These are phyloP conservation scores for Xylaria sp. DNA, from an alignment of 2,329 filamentous ascomycete genomes.

Conservation along the genomic window DNA sequence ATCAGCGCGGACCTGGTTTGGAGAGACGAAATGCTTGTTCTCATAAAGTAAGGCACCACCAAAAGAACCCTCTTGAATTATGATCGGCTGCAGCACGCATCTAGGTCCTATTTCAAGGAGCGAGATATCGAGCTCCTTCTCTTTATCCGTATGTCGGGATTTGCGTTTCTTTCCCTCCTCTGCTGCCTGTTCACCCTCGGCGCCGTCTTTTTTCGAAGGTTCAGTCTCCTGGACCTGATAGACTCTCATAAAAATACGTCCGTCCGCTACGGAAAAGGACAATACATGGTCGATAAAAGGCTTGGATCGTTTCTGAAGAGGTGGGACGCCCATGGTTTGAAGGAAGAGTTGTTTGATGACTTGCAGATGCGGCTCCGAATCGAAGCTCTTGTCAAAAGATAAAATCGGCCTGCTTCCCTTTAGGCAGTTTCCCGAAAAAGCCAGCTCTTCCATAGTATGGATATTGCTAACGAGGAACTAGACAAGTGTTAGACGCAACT, in stretches of 20 bases:
- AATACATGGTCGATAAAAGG: slow-evolving; percentile 97
- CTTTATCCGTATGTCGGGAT: slow-evolving; percentile 46
- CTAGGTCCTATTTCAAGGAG: slow-evolving; percentile 85
- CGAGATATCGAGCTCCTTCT: slow-evolving; percentile 74
- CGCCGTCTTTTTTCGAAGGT: slow-evolving; percentile 40
- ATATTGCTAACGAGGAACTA: slow-evolving; percentile 77
- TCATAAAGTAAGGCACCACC: slow-evolving; percentile 95
- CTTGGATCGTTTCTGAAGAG: slow-evolving; percentile 86
- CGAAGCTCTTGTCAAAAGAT: slow-evolving; percentile 89
- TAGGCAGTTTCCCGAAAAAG: slow-evolving; percentile 95
- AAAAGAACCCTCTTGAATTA: slow-evolving; percentile 94
- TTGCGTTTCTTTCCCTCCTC: slow-evolving; percentile 42
- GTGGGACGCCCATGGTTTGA: slow-evolving; percentile 90
- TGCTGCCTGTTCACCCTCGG: slow-evolving; percentile 68
- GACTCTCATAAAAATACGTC: slow-evolving; percentile 94
- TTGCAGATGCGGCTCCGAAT: slow-evolving; percentile 76
- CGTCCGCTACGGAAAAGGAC: slow-evolving; percentile 87
- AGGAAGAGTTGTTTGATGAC: slow-evolving; percentile 89
- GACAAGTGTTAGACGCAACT: slow-evolving; percentile 11
- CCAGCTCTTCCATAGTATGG: slow-evolving; percentile 66
- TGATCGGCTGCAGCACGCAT: slow-evolving; percentile 86
- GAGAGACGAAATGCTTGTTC: slow-evolving; percentile 96
- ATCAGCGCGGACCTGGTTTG: slow-evolving; percentile 90
- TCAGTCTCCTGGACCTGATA: slow-evolving; percentile 71
- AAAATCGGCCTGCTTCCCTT: slow-evolving; percentile 91